These are phyloP conservation scores for Trichoderma atrobrunneum DNA, from an alignment of 2,329 filamentous ascomycete genomes.

Conservation along the genomic window DNA sequence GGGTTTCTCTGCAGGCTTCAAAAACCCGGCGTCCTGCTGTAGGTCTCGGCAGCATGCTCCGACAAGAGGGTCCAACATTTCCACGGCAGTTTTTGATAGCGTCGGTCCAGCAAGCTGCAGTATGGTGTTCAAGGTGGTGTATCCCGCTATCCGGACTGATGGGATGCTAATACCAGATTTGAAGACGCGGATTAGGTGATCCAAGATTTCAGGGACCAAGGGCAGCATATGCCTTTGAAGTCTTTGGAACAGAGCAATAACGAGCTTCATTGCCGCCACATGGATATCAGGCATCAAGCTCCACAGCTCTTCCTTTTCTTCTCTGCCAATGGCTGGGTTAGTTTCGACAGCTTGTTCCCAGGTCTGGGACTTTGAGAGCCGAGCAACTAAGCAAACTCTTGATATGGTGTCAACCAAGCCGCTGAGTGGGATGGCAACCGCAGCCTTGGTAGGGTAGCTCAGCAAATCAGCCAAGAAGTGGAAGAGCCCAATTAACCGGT, in stretches of 20 bases:
- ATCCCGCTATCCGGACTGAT: slow-evolving; percentile 58
- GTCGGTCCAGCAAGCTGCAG: slow-evolving; percentile 62
- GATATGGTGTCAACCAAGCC: slow-evolving; percentile 65
- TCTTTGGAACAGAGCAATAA: slow-evolving; percentile 55
- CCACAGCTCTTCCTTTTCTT: slow-evolving; percentile 81
- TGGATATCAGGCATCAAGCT: slow-evolving; percentile 71
- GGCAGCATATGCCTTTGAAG: slow-evolving; percentile 58
- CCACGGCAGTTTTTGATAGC: slow-evolving; percentile 63
- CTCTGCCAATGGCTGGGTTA: slow-evolving; percentile 70
- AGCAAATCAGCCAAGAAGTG: slow-evolving; percentile 63
- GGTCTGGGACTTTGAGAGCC: slow-evolving; percentile 46
- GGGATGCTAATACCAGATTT: slow-evolving; percentile 52
- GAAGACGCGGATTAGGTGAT: slow-evolving; percentile 72
- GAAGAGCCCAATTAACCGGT: slow-evolving; percentile 66
- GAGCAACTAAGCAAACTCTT: slow-evolving; percentile 66
- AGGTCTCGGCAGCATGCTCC: slow-evolving; percentile 73
- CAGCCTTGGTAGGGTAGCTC: slow-evolving; percentile 58
- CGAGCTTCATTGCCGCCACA: slow-evolving; percentile 62
- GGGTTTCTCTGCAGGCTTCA: slow-evolving; percentile 40
- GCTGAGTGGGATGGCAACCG: slow-evolving; percentile 66
- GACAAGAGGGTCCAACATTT: slow-evolving; percentile 60
- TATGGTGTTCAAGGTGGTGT: slow-evolving; percentile 56
- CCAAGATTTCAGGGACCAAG: slow-evolving; percentile 61
- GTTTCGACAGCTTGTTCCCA: slow-evolving; percentile 55
- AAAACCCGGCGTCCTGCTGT: slow-evolving; percentile 51